A percentile compares a stretch with the other conserved stretches of the same genome.
Conservation (phyloP, 345 rosid genomes). For the Salix caprea region DNA sequence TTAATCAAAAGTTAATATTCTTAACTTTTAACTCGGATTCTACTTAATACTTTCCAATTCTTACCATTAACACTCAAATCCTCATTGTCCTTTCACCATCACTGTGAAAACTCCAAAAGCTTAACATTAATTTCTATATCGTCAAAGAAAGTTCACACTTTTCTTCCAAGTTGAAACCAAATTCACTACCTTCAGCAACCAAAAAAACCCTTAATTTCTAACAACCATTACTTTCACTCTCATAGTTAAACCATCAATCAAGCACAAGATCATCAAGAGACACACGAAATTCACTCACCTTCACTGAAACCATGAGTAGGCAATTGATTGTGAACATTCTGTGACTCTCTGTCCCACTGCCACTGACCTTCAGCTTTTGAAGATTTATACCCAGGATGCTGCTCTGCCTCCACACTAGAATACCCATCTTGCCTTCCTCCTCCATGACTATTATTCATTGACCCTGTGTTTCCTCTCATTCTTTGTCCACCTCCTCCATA, state of each 20-base stretch:
- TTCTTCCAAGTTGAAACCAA: background rate
- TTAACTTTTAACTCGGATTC: too few species aligned
- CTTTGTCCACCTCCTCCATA: background rate
- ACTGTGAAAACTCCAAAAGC: background rate
- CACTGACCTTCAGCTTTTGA: background rate
- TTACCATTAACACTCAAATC: background rate
- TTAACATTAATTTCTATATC: background rate
- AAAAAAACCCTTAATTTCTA: background rate
- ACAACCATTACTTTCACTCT: background rate
- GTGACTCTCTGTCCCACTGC: constrained; percentile 9
- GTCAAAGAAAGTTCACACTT: background rate
- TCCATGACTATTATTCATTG: background rate
- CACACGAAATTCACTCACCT: background rate
- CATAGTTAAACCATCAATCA: background rate
- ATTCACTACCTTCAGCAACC: background rate
- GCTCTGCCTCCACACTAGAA: background rate
- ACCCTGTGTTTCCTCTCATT: background rate
- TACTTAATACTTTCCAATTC: background rate
- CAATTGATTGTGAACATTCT: background rate
- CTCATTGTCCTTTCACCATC: background rate
- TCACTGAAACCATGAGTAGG: background rate
- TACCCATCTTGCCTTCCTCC: background rate
- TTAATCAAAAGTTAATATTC: too few species aligned
- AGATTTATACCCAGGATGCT: background rate
- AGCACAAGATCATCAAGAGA: background rate